Evolutionary conservation across 1,284 basidiomycete species (phyloP).

Genomic region (Ustilago xerochloae): DNA sequence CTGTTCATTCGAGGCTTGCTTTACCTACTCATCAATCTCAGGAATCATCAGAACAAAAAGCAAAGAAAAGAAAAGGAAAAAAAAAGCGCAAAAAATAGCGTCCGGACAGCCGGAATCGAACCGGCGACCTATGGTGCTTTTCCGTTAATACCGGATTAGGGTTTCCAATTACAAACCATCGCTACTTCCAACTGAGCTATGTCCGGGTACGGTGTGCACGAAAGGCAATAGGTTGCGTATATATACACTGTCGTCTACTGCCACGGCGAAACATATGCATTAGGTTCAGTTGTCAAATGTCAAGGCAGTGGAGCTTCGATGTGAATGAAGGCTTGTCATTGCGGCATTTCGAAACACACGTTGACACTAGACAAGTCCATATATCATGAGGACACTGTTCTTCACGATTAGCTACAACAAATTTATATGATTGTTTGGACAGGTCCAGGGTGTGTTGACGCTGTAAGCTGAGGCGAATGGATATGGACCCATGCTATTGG

Average conservation of each 20-base stretch:
- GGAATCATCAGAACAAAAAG: not conserved
- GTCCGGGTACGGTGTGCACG: slow-evolving; percentile 9
- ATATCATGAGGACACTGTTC: too few relatives aligned
- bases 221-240: not conserved
- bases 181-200: slow-evolving; percentile 59
- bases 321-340: too few relatives aligned
- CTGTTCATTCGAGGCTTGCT: too few relatives aligned
- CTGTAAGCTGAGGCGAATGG: not conserved
- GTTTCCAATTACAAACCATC: slow-evolving; percentile 58
- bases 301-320: too few relatives aligned
- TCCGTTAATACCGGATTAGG: slow-evolving; percentile 46
- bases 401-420: too few relatives aligned
- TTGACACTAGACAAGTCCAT: too few relatives aligned
- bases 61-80: not conserved
- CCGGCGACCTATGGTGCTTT: slow-evolving; percentile 55
- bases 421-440: not conserved
- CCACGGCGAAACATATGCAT: not conserved
- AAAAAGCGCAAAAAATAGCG: slow-evolving; percentile 5
- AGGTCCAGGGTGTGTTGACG: not conserved
- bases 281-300: too few relatives aligned
- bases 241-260: too few relatives aligned
- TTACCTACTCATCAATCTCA: too few relatives aligned
- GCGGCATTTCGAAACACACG: too few relatives aligned
- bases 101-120: slow-evolving; percentile 57
- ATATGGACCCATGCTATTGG: not conserved